These are phyloP conservation scores for Cordyceps javanica DNA, from an alignment of 2,329 filamentous ascomycete species.

Conservation along the genomic window DNA sequence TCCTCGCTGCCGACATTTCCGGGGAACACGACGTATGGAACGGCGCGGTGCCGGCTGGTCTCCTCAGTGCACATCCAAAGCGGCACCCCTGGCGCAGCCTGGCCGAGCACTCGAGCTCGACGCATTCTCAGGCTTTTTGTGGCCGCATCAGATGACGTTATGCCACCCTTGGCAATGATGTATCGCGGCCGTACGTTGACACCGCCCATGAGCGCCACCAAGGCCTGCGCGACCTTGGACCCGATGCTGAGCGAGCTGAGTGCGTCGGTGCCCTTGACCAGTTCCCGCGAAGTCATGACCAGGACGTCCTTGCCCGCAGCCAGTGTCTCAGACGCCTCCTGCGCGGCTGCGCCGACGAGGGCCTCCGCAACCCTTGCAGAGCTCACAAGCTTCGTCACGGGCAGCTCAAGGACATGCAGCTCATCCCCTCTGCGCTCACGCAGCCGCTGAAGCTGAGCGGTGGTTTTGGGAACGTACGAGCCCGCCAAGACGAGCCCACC, in stretches of 20 bases:
- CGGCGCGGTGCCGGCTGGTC: constrained; percentile 39
- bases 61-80: constrained; percentile 51
- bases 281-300: constrained; percentile 48
- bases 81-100: constrained; percentile 51
- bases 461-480: constrained; percentile 51
- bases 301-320: constrained; percentile 41
- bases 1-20: constrained; percentile 49
- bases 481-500: constrained; percentile 48
- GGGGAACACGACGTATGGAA: constrained; percentile 53
- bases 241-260: constrained; percentile 45
- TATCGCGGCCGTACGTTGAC: constrained; percentile 45
- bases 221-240: constrained; percentile 38
- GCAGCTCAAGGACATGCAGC: constrained; percentile 16
- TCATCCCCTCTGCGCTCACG: constrained; percentile 15
- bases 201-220: constrained; percentile 39
- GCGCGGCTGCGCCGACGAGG: constrained; percentile 12
- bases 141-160: constrained; percentile 52
- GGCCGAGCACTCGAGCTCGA: constrained; percentile 45
- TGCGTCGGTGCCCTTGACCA: constrained; percentile 38
- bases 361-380: constrained; percentile 7
- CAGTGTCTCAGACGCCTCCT: constrained; percentile 22
- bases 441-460: constrained; percentile 28
- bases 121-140: constrained; percentile 48
- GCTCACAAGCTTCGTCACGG: constrained; percentile 15
- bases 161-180: constrained; percentile 54